phyloP scores from a whole-genome alignment of 805 yeast genomes.

The Metschnikowia arizonensis region DNA sequence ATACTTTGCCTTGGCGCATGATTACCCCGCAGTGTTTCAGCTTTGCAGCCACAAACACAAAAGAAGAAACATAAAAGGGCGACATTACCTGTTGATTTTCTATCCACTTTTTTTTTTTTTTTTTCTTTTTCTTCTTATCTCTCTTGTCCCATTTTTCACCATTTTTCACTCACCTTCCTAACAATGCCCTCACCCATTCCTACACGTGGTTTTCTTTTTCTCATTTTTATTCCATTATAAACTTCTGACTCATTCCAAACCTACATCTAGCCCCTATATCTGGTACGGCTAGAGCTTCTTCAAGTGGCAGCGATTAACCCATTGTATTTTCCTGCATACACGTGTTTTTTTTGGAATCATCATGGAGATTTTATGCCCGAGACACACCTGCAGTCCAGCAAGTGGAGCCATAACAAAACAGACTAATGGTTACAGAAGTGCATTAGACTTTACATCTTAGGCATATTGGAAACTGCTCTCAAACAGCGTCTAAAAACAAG shows the following conservation, averaged over 20 bases:
- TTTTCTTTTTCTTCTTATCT: neutral
- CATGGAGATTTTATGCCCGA: neutral
- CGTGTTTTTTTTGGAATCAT: neutral
- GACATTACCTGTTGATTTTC: neutral
- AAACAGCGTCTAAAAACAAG: neutral
- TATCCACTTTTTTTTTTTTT: neutral
- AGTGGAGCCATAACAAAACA: neutral
- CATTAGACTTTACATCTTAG: too few species aligned
- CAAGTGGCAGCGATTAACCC: neutral
- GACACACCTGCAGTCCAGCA: constrained; percentile 3
- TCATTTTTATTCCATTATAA: neutral
- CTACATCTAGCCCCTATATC: neutral
- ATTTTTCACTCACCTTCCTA: neutral
- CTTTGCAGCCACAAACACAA: constrained; percentile 4
- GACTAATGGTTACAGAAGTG: too few species aligned
- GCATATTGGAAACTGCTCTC: neutral
- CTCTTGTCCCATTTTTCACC: neutral
- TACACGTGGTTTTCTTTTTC: neutral
- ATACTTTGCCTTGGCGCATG: constrained; percentile 1
- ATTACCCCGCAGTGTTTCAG: neutral
- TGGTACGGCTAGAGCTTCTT: neutral
- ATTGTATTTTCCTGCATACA: neutral
- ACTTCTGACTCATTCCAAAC: neutral
- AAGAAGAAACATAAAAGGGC: neutral
- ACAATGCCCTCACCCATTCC: neutral